Base-by-base conservation (phyloP, 2,329 filamentous ascomycete species). In the Chalaropsis ovoidea region DNA sequence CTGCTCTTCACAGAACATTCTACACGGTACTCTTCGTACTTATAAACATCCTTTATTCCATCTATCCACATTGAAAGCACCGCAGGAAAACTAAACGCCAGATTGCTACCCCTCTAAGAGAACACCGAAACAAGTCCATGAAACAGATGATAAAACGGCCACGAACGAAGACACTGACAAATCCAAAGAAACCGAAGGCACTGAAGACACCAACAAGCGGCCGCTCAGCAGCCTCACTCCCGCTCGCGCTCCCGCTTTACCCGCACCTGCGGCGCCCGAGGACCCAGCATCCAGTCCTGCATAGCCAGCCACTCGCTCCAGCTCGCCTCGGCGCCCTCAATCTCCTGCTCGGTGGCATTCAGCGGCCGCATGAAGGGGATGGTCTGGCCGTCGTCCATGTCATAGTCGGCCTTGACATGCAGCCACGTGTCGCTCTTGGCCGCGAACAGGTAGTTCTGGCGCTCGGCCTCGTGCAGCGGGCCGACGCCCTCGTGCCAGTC, bases 211-310 rank as follows among this genome's bases (percentile, higher is more conserved):
- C 24, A 31, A 35, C 7, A 56, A 31, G 22, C 24, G 7, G 22
- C 22, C 15, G 3, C 27, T 27, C 52, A 27, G 22, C 52, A 31
- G 13, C 13, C 7, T 3, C 22, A 56, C 22, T 56, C 27, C 22
- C 24, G 22, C 22, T 56, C 27, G 13, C 24, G 22, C 45, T 67
- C 65, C 35, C 62, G 54, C 56, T 67, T 67, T 2, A 67, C 62
- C 15, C 62, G 47, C 2, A 42, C 41, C 15, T 60, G 41, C 17
- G 87, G 88, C 41, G 87, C 86, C 68, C 89, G 79, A 1, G 89
- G 88, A 1, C 92, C 92, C n/a, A 96, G 79, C 91, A 96, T 95
- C 93, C 93, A 97, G 75, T 96, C 93, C 75, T 96, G 90, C 90
- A 96, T 95, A 13, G 90, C 90, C 41, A 96, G 78, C 93, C 93